These are phyloP conservation scores for Eragrostis curvula DNA, from an alignment of 176 grass and related monocot species.

Conservation along the genomic window DNA sequence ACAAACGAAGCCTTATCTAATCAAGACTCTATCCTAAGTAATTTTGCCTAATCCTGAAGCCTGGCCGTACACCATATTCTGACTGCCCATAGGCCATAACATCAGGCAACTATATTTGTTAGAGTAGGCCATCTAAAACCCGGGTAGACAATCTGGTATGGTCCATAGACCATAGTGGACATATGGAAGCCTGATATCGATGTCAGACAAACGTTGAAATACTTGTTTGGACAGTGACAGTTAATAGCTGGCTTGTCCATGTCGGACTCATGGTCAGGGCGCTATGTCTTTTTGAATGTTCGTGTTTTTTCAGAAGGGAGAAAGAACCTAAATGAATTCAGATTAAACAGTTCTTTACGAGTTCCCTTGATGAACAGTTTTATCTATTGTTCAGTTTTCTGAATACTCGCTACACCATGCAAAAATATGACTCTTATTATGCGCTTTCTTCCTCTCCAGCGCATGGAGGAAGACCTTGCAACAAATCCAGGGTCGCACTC, in stretches of 20 bases:
- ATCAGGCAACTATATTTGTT: too few relatives aligned
- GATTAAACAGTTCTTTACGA: not conserved
- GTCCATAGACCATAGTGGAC: too few relatives aligned
- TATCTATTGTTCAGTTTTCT: not conserved
- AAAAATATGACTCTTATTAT: slow-evolving; percentile 26
- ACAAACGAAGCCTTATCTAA: too few relatives aligned
- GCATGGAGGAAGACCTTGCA: slow-evolving; percentile 51
- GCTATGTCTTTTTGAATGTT: not conserved
- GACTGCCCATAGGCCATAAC: too few relatives aligned
- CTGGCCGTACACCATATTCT: too few relatives aligned
- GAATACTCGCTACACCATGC: not conserved
- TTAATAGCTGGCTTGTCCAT: not conserved
- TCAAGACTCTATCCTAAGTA: too few relatives aligned
- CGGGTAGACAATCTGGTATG: too few relatives aligned
- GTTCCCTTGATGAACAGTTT: not conserved
- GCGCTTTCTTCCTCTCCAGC: slow-evolving; percentile 33
- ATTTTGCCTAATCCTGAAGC: too few relatives aligned
- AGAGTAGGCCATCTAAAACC: too few relatives aligned
- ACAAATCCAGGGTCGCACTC: slow-evolving; percentile 39
- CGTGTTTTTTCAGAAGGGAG: not conserved
- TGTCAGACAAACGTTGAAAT: too few relatives aligned
- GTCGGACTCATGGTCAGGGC: too few relatives aligned
- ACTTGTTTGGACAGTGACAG: not conserved
- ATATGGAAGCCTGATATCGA: too few relatives aligned
- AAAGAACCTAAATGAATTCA: not conserved